Percentiles rank a stretch among this genome's conserved stretches.
phyloP scores from a whole-genome alignment of 2,329 filamentous ascomycete genomes.

The Aureobasidium subglaciale region DNA sequence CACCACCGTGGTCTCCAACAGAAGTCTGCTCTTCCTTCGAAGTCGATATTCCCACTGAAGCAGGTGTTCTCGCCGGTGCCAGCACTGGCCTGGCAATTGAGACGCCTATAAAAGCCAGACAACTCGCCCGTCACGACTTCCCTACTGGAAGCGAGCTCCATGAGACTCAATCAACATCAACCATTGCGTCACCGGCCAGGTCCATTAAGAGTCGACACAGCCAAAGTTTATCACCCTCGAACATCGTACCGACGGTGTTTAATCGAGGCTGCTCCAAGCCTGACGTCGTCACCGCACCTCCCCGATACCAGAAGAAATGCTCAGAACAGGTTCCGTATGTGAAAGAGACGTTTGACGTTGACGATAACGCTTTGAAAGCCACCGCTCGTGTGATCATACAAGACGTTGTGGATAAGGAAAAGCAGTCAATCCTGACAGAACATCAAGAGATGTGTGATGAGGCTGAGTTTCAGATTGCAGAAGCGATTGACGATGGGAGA shows the following conservation, averaged over 20 bases:
- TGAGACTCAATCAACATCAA: neutral
- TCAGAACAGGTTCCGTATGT: neutral
- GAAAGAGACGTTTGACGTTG: neutral
- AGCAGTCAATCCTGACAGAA: neutral
- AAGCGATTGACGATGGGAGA: conserved; percentile 1
- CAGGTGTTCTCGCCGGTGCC: neutral
- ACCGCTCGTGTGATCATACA: conserved; percentile 1
- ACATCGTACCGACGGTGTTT: conserved; percentile 7
- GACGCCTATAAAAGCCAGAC: neutral
- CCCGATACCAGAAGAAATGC: conserved; percentile 2
- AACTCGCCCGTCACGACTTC: neutral
- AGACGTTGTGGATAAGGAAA: neutral
- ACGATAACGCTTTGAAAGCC: neutral
- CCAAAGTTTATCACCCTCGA: neutral
- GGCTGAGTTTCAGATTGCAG: neutral
- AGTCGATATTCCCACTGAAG: neutral
- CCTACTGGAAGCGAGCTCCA: neutral
- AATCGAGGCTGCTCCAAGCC: neutral
- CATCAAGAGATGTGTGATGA: neutral
- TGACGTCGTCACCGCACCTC: neutral
- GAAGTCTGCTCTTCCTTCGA: conserved; percentile 5
- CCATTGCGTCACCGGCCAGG: neutral
- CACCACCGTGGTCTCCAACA: neutral
- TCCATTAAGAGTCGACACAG: neutral
- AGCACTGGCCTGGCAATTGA: neutral